phyloP scores from a whole-genome alignment of 179 eudicot genomes.

The Pouteria campechiana region DNA sequence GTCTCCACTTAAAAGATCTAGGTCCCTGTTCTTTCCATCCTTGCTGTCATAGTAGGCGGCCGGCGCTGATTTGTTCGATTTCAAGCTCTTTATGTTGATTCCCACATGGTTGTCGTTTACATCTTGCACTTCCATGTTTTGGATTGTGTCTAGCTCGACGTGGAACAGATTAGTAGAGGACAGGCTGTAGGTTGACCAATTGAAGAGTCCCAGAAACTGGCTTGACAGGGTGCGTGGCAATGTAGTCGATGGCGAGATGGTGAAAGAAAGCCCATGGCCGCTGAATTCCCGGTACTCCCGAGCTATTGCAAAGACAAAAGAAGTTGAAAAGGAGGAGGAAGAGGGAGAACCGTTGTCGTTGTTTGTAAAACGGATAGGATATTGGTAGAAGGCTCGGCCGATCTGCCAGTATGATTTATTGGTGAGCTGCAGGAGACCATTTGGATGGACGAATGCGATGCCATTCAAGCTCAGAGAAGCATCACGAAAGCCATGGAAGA shows the following conservation, averaged over 20 bases:
- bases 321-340: conserved; percentile 18
- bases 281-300: conserved; percentile 5
- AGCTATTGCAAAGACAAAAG: conserved; percentile 24
- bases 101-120: conserved; percentile 30
- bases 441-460: conserved; percentile 11
- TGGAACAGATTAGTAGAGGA: conserved; percentile 17
- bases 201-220: conserved; percentile 22
- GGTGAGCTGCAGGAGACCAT: conserved; percentile 27
- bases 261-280: conserved; percentile 20
- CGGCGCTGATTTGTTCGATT: conserved; percentile 4
- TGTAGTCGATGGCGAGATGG: conserved; percentile 12
- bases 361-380: neutral
- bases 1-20: conserved; percentile 4
- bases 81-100: conserved; percentile 15
- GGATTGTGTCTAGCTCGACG: conserved; percentile 20
- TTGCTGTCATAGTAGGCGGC: conserved; percentile 4
- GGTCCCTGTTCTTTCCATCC: neutral
- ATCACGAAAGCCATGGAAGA: conserved; percentile 21
- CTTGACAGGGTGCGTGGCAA: conserved; percentile 2
- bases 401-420: conserved; percentile 1
- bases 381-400: conserved; percentile 9
- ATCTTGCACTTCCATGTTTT: conserved; percentile 3
- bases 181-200: conserved; percentile 6
- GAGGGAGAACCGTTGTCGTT: neutral
- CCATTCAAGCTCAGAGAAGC: conserved; percentile 18